Evolutionary conservation across 805 yeast species (phyloP), one percentile per base, ranked within the genome.

Genomic region (Wickerhamomyces queroliae): DNA sequence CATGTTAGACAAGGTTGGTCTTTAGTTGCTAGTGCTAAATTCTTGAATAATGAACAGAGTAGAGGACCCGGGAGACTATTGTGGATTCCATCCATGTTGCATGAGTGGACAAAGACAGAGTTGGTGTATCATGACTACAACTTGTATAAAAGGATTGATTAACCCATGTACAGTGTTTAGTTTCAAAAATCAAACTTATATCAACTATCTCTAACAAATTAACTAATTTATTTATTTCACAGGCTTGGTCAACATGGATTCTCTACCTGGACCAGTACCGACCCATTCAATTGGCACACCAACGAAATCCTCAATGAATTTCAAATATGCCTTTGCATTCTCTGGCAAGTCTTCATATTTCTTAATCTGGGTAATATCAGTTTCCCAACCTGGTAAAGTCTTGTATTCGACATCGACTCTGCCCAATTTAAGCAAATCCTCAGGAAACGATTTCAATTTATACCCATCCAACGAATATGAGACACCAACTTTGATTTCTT

Each of bases 191-290:
- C 15, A 20, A 28, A 22, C 18, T 13, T 21, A 33, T 21, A 32
- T 25, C n/a, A n/a, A n/a, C n/a, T n/a, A 11, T 19, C 15, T n/a
- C n/a, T n/a, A n/a, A n/a, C n/a, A n/a, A n/a, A n/a, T n/a, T 24
- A 27, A 22, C 13, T 27, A 21, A 18, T 11, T 17, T 2, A 13
- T 33, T 21, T 37, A 37, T 33, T n/a, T 44, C 47, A 41, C 49
- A 41, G 44, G 58, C 61, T 78, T 82, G 52, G 77, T 79, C 53
- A 89, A 73, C 96, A 89, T 90, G 27, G 90, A 80, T 41, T 84
- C 95, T 70, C 98, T 85, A 39, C 88, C 95, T 47, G 99, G 97
- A 47, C 99, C 99, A 42, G 95, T 93, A 61, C 99, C 99, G 46
- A 93, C 93, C 97, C 97, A 93, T 62, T 83, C 84, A 47, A 93